These are phyloP conservation scores for Acanthamoeba comandoni DNA, from an alignment of 208 protist genomes.

Conservation along the genomic window DNA sequence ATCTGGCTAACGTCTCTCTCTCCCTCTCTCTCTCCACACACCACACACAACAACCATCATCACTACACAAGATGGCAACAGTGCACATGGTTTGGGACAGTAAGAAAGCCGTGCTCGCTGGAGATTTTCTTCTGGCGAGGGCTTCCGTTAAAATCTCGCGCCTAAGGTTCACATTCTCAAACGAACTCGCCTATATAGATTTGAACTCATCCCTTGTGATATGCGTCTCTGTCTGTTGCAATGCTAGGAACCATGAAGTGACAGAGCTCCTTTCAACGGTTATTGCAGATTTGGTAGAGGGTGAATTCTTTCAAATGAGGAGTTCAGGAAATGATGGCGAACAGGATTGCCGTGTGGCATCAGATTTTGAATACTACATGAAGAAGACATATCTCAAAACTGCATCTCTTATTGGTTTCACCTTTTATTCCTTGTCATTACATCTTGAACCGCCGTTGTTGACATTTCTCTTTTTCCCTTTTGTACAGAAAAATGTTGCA, in stretches of 20 bases:
- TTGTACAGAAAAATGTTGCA: constrained; percentile 93
- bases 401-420: constrained; percentile 93
- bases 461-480: too few relatives aligned
- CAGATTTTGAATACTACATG: constrained; percentile 88
- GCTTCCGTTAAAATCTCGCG: constrained; percentile 74
- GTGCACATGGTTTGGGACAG: constrained; percentile 91
- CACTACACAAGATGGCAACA: too few relatives aligned
- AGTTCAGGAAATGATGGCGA: too few relatives aligned
- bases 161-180: constrained; percentile 8
- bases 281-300: constrained; percentile 93
- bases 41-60: too few relatives aligned
- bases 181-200: neutral
- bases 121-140: constrained; percentile 94
- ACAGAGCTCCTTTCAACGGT: constrained; percentile 93
- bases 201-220: neutral
- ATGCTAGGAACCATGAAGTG: constrained; percentile 86
- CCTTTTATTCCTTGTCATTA: too few relatives aligned
- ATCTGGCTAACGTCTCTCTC: neutral
- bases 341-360: constrained; percentile 82
- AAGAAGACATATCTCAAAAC: constrained; percentile 95
- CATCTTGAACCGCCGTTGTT: too few relatives aligned
- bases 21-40: neutral
- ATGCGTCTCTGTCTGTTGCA: neutral
- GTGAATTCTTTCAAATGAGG: constrained; percentile 95
- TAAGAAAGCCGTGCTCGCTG: constrained; percentile 93